Evolutionary conservation across 306 rosid genomes (phyloP).

Genomic region (Betula pendula): DNA sequence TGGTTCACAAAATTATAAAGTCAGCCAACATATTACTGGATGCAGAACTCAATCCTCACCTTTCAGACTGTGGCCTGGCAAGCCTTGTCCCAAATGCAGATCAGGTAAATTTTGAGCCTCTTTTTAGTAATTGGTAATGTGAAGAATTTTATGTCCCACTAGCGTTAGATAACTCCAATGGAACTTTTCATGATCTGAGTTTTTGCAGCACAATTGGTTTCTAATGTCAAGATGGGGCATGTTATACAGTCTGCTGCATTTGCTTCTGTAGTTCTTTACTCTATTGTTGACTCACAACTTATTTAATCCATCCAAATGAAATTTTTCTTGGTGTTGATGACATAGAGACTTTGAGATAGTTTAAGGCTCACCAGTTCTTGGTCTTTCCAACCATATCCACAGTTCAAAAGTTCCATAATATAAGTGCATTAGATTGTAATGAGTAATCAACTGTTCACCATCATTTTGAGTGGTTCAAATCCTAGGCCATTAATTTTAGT

Average conservation of each 20-base stretch:
- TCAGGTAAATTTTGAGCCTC: conserved; percentile 46
- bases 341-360: neutral
- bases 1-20: conserved; percentile 85
- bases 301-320: neutral
- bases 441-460: neutral
- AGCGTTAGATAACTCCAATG: neutral
- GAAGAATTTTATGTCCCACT: conserved; percentile 1
- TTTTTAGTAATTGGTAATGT: neutral
- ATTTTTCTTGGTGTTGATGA: conserved; percentile 18
- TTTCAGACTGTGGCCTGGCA: conserved; percentile 85
- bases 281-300: neutral
- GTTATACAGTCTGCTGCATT: neutral
- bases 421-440: neutral
- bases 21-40: conserved; percentile 87
- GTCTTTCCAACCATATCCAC: neutral
- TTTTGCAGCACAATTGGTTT: neutral
- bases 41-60: conserved; percentile 87
- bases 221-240: neutral
- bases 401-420: neutral
- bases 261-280: neutral
- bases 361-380: neutral
- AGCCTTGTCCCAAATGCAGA: conserved; percentile 68
- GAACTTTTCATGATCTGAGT: neutral
- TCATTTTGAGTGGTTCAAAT: neutral
- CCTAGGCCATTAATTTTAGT: neutral